Evolutionary conservation across 768 basidiomycete species (phyloP).

Genomic region (Sporobolomyces roseus): DNA sequence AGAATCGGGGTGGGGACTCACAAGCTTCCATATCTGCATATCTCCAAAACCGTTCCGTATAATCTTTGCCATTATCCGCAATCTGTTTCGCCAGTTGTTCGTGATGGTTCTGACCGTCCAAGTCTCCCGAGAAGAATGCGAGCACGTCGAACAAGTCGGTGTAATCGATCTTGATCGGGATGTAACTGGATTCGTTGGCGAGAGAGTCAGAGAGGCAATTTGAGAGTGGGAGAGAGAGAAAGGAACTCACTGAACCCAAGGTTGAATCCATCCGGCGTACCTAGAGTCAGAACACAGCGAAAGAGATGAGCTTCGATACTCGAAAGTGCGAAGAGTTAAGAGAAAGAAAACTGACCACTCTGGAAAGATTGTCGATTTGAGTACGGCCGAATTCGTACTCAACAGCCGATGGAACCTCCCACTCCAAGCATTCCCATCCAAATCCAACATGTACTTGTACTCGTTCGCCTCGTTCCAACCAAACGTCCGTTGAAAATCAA

Average conservation of each 20-base stretch:
- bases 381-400: slow-evolving; percentile 49
- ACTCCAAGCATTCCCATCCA: slow-evolving; percentile 65
- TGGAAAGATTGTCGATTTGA: slow-evolving; percentile 49
- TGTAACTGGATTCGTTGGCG: slow-evolving; percentile 31
- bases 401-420: slow-evolving; percentile 45
- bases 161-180: slow-evolving; percentile 46
- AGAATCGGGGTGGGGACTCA: slow-evolving; percentile 10
- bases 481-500: slow-evolving; percentile 67
- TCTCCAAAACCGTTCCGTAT: slow-evolving; percentile 43
- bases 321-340: neutral
- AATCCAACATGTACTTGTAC: slow-evolving; percentile 86
- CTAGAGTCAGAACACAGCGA: slow-evolving; percentile 59
- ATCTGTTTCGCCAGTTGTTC: slow-evolving; percentile 61
- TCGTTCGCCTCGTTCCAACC: slow-evolving; percentile 76
- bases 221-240: neutral
- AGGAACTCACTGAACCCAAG: slow-evolving; percentile 59
- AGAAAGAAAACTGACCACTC: slow-evolving; percentile 48
- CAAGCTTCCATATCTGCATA: slow-evolving; percentile 46
- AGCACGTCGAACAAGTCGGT: slow-evolving; percentile 61
- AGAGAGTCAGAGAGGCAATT: no score
- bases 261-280: slow-evolving; percentile 86
- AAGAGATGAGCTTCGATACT: neutral
- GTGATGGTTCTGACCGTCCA: slow-evolving; percentile 59
- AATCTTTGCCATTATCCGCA: slow-evolving; percentile 54
- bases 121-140: slow-evolving; percentile 68